phyloP scores from a whole-genome alignment of 345 rosid species.

The Cardamine occulta region DNA sequence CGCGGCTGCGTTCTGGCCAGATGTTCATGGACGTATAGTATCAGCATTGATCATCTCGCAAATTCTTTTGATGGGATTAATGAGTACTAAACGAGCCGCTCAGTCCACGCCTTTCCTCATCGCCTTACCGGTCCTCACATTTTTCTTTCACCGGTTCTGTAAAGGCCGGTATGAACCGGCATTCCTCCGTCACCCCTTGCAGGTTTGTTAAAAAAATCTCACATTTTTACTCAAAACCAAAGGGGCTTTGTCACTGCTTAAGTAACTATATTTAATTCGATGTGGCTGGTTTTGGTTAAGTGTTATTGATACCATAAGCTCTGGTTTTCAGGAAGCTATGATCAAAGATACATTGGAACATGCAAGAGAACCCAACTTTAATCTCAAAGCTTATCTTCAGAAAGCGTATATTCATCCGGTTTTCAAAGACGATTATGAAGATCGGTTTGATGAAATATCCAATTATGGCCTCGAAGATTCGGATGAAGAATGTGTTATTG shows the following conservation, averaged over 20 bases:
- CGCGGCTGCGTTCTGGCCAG: constrained; percentile 94
- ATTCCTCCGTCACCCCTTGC: constrained; percentile 68
- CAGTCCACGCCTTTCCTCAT: constrained; percentile 77
- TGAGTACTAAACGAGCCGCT: constrained; percentile 68
- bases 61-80: constrained; percentile 72
- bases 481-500: constrained; percentile 64
- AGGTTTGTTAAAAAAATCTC: constrained; percentile 50
- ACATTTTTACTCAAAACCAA: background rate
- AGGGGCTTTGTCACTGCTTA: background rate
- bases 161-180: constrained; percentile 89
- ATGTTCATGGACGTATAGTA: constrained; percentile 77
- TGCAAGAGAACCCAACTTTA: constrained; percentile 74
- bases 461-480: constrained; percentile 28
- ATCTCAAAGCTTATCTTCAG: constrained; percentile 72
- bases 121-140: constrained; percentile 74
- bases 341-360: constrained; percentile 85
- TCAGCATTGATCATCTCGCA: constrained; percentile 80
- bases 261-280: background rate
- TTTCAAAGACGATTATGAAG: constrained; percentile 56
- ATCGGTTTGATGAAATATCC: constrained; percentile 46
- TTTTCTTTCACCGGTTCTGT: constrained; percentile 70
- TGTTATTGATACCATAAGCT: constrained; percentile 5
- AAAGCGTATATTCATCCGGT: constrained; percentile 82
- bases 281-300: constrained; percentile 2
- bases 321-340: constrained; percentile 80